A percentile compares a stretch with the other conserved stretches of the same genome.
phyloP scores from a whole-genome alignment of 2,329 filamentous ascomycete genomes.

The Botrytis fabae region DNA sequence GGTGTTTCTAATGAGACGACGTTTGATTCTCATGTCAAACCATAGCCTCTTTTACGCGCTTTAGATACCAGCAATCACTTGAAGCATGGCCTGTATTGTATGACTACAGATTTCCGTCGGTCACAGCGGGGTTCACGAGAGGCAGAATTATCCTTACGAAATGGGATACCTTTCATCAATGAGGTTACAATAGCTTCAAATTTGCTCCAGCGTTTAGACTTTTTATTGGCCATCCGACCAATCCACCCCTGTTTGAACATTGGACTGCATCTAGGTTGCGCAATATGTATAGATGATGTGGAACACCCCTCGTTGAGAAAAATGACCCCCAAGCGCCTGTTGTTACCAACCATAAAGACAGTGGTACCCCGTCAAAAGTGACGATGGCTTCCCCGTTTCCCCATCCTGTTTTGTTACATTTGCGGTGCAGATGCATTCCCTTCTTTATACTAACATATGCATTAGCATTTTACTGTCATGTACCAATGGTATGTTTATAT shows the following conservation, averaged over 20 bases:
- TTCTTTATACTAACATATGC: constrained; percentile 3
- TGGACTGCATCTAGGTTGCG: background rate
- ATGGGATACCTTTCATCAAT: background rate
- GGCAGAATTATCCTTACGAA: background rate
- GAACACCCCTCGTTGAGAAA: background rate
- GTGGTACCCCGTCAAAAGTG: background rate
- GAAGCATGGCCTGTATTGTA: background rate
- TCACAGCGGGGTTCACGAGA: background rate
- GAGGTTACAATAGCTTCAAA: background rate
- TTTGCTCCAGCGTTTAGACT: background rate
- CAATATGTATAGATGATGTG: background rate
- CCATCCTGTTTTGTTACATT: background rate
- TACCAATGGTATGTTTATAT: constrained; percentile 16
- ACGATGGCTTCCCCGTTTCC: background rate
- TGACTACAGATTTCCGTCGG: background rate
- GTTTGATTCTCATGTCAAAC: background rate
- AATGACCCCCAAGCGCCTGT: background rate
- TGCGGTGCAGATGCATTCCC: constrained; percentile 8
- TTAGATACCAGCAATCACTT: background rate
- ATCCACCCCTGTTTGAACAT: background rate
- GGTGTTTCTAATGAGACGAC: constrained; percentile 7
- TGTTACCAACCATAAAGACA: constrained; percentile 11
- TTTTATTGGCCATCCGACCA: background rate
- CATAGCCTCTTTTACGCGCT: background rate
- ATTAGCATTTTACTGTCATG: constrained; percentile 16